Evolutionary conservation across 1,284 basidiomycete genomes (phyloP).

Genomic region (Pseudozyma flocculosa): DNA sequence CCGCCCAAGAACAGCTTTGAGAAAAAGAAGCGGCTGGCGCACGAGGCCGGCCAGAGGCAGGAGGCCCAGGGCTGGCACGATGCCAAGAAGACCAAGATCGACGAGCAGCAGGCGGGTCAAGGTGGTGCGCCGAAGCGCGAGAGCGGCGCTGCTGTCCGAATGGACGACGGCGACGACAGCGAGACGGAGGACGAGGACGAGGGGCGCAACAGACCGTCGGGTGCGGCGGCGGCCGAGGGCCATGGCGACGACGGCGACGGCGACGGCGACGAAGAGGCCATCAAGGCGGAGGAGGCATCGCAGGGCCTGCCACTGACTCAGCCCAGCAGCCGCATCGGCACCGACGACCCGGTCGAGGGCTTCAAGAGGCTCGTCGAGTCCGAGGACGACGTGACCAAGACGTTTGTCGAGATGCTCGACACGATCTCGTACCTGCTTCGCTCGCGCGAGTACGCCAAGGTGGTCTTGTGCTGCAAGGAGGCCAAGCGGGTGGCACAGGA

Average conservation of each 20-base stretch:
- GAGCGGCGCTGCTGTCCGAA: too few species aligned
- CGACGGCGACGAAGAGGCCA: slow-evolving; percentile 1
- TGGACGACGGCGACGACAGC: slow-evolving; percentile 2
- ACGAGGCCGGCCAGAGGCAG: not conserved
- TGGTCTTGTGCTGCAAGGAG: slow-evolving; percentile 11
- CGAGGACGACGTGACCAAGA: slow-evolving; percentile 28
- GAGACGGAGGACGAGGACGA: slow-evolving; percentile 16
- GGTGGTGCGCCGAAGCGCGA: too few species aligned
- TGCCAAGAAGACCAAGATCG: slow-evolving; percentile 4
- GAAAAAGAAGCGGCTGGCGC: not conserved
- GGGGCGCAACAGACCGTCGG: too few species aligned
- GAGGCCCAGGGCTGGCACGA: not conserved
- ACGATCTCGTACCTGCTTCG: slow-evolving; percentile 21
- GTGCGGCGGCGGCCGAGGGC: slow-evolving; percentile 27
- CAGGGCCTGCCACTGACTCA: slow-evolving; percentile 1
- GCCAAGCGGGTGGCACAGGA: slow-evolving; percentile 25
- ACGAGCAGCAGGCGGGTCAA: too few species aligned
- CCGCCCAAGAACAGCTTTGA: slow-evolving; percentile 1
- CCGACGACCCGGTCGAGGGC: slow-evolving; percentile 9
- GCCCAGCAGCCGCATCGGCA: slow-evolving; percentile 9
- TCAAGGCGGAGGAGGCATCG: not conserved
- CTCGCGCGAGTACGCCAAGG: slow-evolving; percentile 13
- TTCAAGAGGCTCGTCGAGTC: slow-evolving; percentile 21
- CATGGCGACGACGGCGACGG: slow-evolving; percentile 4
- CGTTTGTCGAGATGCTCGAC: slow-evolving; percentile 25